phyloP scores from a whole-genome alignment of 495 filamentous ascomycete species.

The Podospora pseudopauciseta region DNA sequence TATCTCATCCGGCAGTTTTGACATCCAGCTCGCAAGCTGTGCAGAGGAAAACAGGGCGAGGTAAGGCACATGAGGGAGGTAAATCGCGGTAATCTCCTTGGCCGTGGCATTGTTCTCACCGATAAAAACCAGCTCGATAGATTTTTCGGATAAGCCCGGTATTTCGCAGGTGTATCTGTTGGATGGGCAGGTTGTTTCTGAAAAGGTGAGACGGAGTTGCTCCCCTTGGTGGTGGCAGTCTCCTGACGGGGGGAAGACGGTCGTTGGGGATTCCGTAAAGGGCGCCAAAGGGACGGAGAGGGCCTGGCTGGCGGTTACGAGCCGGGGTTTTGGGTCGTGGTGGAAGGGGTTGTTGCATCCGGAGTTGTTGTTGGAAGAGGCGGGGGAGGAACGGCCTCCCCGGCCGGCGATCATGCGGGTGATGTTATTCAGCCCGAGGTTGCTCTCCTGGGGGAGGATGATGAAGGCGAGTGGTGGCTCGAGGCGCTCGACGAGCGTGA shows the following conservation, averaged over 20 bases:
- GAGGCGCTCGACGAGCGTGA: constrained; percentile 75
- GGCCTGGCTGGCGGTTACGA: constrained; percentile 26
- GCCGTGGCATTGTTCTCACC: constrained; percentile 10
- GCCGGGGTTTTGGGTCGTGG: constrained; percentile 15
- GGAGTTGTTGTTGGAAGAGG: background rate
- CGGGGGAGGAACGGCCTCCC: too few relatives aligned
- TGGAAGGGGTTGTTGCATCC: constrained; percentile 19
- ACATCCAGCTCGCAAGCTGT: constrained; percentile 78
- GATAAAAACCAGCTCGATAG: constrained; percentile 33
- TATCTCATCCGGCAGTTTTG: constrained; percentile 59
- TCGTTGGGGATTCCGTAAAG: constrained; percentile 35
- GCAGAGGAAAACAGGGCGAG: constrained; percentile 75
- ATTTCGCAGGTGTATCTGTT: constrained; percentile 39
- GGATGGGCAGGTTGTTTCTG: constrained; percentile 29
- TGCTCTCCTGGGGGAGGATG: background rate
- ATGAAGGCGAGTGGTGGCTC: constrained; percentile 20
- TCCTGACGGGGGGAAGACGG: constrained; percentile 30
- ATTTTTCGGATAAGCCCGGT: constrained; percentile 35
- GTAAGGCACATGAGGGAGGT: constrained; percentile 57
- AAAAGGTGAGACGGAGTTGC: constrained; percentile 45
- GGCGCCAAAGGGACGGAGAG: constrained; percentile 37
- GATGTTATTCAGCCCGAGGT: constrained; percentile 45
- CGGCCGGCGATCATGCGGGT: constrained; percentile 49
- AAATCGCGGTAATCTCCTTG: constrained; percentile 67
- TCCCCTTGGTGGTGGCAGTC: constrained; percentile 31